Evolutionary conservation across 768 basidiomycete genomes (phyloP).

Genomic region (Phanerochaete carnosa): DNA sequence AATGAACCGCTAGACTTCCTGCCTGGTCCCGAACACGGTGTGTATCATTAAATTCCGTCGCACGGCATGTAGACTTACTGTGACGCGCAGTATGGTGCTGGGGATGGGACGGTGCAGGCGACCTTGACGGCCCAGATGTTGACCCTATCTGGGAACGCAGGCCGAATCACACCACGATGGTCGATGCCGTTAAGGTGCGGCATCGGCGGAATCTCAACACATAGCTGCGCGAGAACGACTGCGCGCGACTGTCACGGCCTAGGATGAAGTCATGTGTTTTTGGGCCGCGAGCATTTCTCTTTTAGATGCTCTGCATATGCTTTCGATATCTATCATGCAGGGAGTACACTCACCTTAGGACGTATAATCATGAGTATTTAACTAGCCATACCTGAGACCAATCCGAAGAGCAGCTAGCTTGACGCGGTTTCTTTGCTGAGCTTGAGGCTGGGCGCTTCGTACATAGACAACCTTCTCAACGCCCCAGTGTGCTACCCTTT

Average conservation of each 20-base stretch:
- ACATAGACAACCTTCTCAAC: too few species aligned
- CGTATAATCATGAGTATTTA: background rate
- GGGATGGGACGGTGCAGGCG: conserved; percentile 99
- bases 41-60: conserved; percentile 20
- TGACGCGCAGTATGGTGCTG: conserved; percentile 87
- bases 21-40: conserved; percentile 84
- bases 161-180: conserved; percentile 57
- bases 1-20: conserved; percentile 70
- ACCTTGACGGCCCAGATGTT: conserved; percentile 95
- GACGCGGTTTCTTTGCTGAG: too few species aligned
- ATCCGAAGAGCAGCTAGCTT: too few species aligned
- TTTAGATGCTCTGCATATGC: background rate
- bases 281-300: background rate
- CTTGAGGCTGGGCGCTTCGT: too few species aligned
- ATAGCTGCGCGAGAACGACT: background rate
- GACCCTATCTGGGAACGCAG: conserved; percentile 95
- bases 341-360: background rate
- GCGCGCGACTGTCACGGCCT: too few species aligned
- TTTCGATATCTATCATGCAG: background rate
- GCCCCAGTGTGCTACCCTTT: too few species aligned
- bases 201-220: conserved; percentile 44
- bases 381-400: background rate
- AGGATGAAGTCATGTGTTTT: too few species aligned
- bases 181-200: conserved; percentile 62
- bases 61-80: background rate